Percentiles rank a stretch among this genome's conserved stretches.
Evolutionary conservation across 2,329 filamentous ascomycete genomes (phyloP).

Genomic region (Huntiella abstrusa): DNA sequence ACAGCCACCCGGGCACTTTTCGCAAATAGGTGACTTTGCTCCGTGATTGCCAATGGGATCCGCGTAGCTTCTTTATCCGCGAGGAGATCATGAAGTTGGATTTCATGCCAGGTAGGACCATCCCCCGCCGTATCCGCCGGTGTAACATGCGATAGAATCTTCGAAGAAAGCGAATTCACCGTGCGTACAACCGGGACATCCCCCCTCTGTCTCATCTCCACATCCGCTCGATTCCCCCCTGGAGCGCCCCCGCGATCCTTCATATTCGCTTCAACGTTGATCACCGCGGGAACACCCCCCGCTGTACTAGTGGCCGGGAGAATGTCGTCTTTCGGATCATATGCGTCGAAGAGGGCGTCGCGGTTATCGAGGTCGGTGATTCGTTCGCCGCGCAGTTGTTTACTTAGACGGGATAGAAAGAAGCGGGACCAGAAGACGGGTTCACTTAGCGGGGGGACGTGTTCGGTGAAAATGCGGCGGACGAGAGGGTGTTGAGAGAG

Average conservation of each 20-base stretch:
- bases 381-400: conserved; percentile 79
- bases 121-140: conserved; percentile 58
- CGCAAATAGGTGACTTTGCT: conserved; percentile 69
- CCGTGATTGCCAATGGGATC: conserved; percentile 70
- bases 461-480: conserved; percentile 79
- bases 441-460: conserved; percentile 65
- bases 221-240: conserved; percentile 67
- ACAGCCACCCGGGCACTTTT: conserved; percentile 23
- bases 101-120: conserved; percentile 53
- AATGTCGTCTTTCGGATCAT: conserved; percentile 52
- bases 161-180: conserved; percentile 78
- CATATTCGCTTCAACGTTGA: conserved; percentile 87
- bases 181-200: conserved; percentile 80
- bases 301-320: conserved; percentile 17
- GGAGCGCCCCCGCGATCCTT: conserved; percentile 75
- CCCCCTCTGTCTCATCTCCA: conserved; percentile 67
- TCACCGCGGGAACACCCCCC: conserved; percentile 58
- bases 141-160: conserved; percentile 75
- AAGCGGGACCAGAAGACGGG: conserved; percentile 84
- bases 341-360: conserved; percentile 70
- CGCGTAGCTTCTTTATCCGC: conserved; percentile 55
- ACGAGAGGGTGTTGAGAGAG: conserved; percentile 86
- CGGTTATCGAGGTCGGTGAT: conserved; percentile 57
- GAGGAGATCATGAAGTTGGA: conserved; percentile 63
- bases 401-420: conserved; percentile 77